A percentile compares a stretch with the other conserved stretches of the same genome.
phyloP scores from a whole-genome alignment of 805 yeast species.

The Wickerhamomyces pijperi region DNA sequence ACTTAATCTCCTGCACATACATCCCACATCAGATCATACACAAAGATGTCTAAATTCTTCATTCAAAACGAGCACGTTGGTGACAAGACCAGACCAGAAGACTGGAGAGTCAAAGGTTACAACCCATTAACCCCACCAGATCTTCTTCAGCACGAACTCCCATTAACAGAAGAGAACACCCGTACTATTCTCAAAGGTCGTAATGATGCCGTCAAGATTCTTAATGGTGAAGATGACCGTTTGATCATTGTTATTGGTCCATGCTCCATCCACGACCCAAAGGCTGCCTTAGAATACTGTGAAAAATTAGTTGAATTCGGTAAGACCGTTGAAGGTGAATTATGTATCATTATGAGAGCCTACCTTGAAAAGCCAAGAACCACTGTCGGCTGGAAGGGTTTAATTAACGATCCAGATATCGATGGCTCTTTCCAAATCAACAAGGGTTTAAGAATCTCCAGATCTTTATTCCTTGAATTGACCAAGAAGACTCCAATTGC shows the following conservation, averaged over 20 bases:
- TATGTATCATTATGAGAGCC: constrained; percentile 90
- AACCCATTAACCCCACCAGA: constrained; percentile 96
- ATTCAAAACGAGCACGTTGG: constrained; percentile 77
- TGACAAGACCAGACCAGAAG: constrained; percentile 68
- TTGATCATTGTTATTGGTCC: constrained; percentile 88
- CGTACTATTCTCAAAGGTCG: constrained; percentile 63
- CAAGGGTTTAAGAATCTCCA: constrained; percentile 81
- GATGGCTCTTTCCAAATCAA: constrained; percentile 89
- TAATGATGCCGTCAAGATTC: constrained; percentile 62
- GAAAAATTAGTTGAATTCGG: constrained; percentile 51
- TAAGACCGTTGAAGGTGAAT: constrained; percentile 62
- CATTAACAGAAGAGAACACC: constrained; percentile 48
- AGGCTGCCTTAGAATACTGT: constrained; percentile 84
- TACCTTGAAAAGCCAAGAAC: constrained; percentile 98
- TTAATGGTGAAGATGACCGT: constrained; percentile 72
- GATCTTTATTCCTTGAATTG: constrained; percentile 74
- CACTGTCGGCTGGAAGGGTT: constrained; percentile 98
- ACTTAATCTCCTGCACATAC: not conserved
- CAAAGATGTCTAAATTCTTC: constrained; percentile 41
- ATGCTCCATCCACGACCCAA: constrained; percentile 90
- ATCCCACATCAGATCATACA: not conserved
- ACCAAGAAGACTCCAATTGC: constrained; percentile 83
- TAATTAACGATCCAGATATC: constrained; percentile 93
- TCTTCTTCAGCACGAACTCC: constrained; percentile 76
- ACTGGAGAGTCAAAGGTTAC: constrained; percentile 77